Evolutionary conservation across 129 eudicot species (phyloP), one percentile per base, ranked within the genome.

Genomic region (Saussurea involucrata): DNA sequence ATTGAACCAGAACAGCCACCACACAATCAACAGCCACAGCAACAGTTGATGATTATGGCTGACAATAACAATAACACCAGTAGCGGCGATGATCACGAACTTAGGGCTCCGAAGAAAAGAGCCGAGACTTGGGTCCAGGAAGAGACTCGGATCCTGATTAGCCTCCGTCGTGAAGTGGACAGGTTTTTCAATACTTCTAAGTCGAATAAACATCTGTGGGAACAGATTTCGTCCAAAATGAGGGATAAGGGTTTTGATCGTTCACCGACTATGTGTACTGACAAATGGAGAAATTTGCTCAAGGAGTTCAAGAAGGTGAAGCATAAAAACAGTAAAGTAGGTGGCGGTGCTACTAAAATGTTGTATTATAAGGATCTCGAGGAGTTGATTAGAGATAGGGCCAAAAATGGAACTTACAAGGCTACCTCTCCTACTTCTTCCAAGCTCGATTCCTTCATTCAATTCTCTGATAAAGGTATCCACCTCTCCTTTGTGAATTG

Each of bases 101-200:
- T 79, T 13, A 81, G 82, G 63, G 86, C 89, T 37, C 89, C 86
- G 42, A 85, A 85, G 74, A 85, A 82, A 60, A 63, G 89, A 31
- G 89, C 89, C 1, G 89, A 85, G 46, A 85, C 89, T 3, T 82
- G 88, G 88, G 72, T 74, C 4, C 83, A 77, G 71, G 88, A 85
- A 70, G 88, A 85, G 66, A 85, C 88, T 21, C 85, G 86, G 44
- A 74, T 63, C 72, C 33, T 85, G 4, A 85, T 85, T 74, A 28
- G 76, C 0, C 82, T 85, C 75, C 83, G 88, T 3, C 86, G 86
- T 36, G 83, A 85, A 65, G 81, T 85, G 13, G 88, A 85, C 21
- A 69, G 83, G 2, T 57, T 73, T 33, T 85, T 85, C 44, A 85
- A 85, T 27, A 78, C 88, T 17, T 85, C 88, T 0, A 85, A 85